phyloP scores from a whole-genome alignment of 306 rosid species.

The Rosa rugosa region DNA sequence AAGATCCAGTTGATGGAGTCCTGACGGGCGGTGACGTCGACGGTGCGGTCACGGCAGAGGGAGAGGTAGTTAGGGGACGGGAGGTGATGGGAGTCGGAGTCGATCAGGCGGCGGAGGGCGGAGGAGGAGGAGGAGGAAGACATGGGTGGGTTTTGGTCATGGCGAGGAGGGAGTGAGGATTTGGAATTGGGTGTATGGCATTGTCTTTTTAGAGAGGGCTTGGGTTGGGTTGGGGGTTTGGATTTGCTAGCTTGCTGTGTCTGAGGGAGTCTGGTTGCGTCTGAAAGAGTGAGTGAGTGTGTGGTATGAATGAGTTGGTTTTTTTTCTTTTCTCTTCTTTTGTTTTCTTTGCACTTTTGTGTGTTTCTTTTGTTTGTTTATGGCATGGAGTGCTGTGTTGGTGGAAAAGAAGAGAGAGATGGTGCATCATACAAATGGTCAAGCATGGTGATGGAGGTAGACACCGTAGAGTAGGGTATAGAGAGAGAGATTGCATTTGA shows the following conservation, averaged over 20 bases:
- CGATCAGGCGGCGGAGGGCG: background rate
- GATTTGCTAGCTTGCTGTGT: background rate
- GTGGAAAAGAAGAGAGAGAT: background rate
- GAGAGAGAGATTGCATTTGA: background rate
- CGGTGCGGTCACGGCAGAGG: conserved; percentile 38
- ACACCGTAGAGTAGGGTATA: too few species aligned
- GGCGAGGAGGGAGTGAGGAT: conserved; percentile 18
- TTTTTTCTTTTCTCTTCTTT: background rate
- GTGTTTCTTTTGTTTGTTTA: conserved; percentile 2
- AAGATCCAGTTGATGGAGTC: conserved; percentile 81
- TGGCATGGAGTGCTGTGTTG: conserved; percentile 5
- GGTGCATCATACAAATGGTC: background rate
- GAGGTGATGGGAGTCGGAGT: conserved; percentile 27
- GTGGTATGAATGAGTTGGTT: background rate
- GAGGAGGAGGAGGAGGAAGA: background rate
- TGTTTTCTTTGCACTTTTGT: background rate
- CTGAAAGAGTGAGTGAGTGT: background rate
- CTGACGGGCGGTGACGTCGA: conserved; percentile 48
- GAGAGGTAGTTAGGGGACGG: conserved; percentile 42
- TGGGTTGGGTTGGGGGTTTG: too few species aligned
- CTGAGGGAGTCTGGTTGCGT: background rate
- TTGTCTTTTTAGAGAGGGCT: background rate
- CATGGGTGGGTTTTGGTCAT: conserved; percentile 21
- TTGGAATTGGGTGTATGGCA: conserved; percentile 17
- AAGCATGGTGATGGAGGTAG: background rate